Conservation (phyloP, 192 early-diverging fungal genomes). For the Endogone sp. region DNA sequence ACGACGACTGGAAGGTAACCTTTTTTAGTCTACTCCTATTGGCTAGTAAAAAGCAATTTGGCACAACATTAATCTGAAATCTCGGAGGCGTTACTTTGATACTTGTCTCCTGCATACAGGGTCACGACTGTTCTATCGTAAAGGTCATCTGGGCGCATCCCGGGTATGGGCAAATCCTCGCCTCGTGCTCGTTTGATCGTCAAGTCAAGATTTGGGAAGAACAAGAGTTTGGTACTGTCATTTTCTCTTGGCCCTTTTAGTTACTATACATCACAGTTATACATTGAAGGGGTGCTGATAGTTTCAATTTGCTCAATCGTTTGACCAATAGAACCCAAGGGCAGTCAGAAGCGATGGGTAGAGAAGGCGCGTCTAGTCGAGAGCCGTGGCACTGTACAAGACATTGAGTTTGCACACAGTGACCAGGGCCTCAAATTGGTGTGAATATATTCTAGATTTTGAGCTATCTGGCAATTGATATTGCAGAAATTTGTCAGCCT, state of each 20-base stretch:
- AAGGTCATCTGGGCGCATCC: constrained; percentile 94
- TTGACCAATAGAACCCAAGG: constrained; percentile 34
- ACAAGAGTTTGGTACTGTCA: constrained; percentile 56
- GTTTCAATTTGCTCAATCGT: neutral
- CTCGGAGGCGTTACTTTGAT: too few species aligned
- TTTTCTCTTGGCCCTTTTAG: neutral
- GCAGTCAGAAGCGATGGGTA: constrained; percentile 68
- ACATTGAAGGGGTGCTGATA: neutral
- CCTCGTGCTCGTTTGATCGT: constrained; percentile 89
- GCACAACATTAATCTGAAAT: neutral
- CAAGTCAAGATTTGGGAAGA: constrained; percentile 93
- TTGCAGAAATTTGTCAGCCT: constrained; percentile 12
- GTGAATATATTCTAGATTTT: constrained; percentile 5
- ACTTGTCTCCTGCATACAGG: too few species aligned
- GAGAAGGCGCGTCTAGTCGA: constrained; percentile 59
- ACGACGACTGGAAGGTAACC: constrained; percentile 79
- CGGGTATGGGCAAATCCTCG: constrained; percentile 91
- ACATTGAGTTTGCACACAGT: constrained; percentile 89
- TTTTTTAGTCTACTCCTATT: neutral
- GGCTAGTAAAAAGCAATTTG: too few species aligned
- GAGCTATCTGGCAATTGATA: constrained; percentile 2
- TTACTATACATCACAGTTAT: neutral
- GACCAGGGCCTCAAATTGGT: constrained; percentile 76
- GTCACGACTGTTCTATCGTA: constrained; percentile 82
- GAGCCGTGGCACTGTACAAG: constrained; percentile 69